A percentile compares a stretch with the other conserved stretches of the same genome.
These are phyloP conservation scores for Ilex paraguariensis DNA, from an alignment of 305 asterid species.

Conservation along the genomic window DNA sequence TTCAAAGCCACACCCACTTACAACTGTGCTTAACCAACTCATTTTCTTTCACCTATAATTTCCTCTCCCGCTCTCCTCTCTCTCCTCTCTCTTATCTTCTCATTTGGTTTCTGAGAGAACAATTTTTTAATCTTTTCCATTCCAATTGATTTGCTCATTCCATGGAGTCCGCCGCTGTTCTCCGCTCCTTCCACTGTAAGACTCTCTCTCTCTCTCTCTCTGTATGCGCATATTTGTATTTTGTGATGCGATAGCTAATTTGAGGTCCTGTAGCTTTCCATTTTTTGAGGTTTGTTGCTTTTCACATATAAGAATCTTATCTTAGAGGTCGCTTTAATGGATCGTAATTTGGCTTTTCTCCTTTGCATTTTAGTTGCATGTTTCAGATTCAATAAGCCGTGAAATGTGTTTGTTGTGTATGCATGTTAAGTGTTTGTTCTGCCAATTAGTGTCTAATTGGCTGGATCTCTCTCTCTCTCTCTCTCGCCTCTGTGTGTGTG, in stretches of 20 bases:
- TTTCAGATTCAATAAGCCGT: too few relatives aligned
- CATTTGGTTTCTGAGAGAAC: constrained; percentile 20
- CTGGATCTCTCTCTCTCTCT: too few relatives aligned
- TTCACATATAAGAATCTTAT: constrained; percentile 3
- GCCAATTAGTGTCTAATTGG: too few relatives aligned
- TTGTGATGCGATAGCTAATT: too few relatives aligned
- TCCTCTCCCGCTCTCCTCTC: not conserved
- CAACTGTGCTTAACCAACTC: constrained; percentile 17
- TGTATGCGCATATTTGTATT: not conserved
- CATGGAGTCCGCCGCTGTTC: constrained; percentile 76
- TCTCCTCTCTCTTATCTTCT: constrained; percentile 5
- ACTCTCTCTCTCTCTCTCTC: constrained; percentile 7
- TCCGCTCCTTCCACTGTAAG: constrained; percentile 58
- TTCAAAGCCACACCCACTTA: constrained; percentile 31
- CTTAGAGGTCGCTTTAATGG: not conserved
- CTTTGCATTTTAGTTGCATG: too few relatives aligned
- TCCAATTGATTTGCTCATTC: constrained; percentile 21
- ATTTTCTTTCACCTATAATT: constrained; percentile 3
- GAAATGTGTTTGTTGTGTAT: too few relatives aligned
- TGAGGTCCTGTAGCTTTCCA: too few relatives aligned
- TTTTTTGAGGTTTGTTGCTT: too few relatives aligned
- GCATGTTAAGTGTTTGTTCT: too few relatives aligned
- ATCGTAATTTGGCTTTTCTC: too few relatives aligned
- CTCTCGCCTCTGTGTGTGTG: too few relatives aligned
- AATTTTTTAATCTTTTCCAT: not conserved